These are phyloP conservation scores for Tricholoma flavovirens DNA, from an alignment of 768 basidiomycete genomes.

Conservation along the genomic window DNA sequence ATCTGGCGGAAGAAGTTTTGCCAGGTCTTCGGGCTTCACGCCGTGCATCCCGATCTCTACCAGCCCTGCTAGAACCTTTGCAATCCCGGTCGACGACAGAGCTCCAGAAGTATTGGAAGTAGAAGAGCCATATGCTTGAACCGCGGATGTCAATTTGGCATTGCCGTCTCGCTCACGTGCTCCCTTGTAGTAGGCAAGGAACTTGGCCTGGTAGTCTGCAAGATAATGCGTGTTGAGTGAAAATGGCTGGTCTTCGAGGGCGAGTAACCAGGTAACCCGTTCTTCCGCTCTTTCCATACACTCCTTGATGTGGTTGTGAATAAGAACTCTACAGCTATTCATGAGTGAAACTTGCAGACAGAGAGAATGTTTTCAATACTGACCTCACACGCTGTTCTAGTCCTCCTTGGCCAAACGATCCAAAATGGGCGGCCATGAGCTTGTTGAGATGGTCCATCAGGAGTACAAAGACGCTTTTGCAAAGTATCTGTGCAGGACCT, in stretches of 20 bases:
- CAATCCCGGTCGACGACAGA: neutral
- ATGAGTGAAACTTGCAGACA: neutral
- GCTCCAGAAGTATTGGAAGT: too few species aligned
- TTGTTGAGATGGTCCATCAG: slow-evolving; percentile 34
- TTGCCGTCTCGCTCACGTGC: slow-evolving; percentile 29
- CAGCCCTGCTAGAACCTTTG: slow-evolving; percentile 30
- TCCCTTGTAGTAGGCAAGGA: slow-evolving; percentile 43
- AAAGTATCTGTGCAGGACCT: slow-evolving; percentile 33
- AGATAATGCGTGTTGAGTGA: slow-evolving; percentile 49
- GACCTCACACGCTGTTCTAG: slow-evolving; percentile 43
- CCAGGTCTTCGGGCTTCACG: slow-evolving; percentile 36
- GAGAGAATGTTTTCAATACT: too few species aligned
- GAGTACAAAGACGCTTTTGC: slow-evolving; percentile 30
- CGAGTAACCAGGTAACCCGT: slow-evolving; percentile 41
- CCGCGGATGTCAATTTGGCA: slow-evolving; percentile 18
- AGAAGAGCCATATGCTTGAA: slow-evolving; percentile 16
- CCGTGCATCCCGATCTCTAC: slow-evolving; percentile 33
- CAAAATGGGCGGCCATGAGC: slow-evolving; percentile 47
- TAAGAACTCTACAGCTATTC: slow-evolving; percentile 32
- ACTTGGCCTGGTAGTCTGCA: slow-evolving; percentile 39
- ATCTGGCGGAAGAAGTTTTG: slow-evolving; percentile 46
- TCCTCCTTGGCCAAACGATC: slow-evolving; percentile 43
- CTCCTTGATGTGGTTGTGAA: slow-evolving; percentile 45
- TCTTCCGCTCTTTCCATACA: slow-evolving; percentile 35
- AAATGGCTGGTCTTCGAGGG: slow-evolving; percentile 37